Percentiles rank a stretch among this genome's conserved stretches.
phyloP scores from a whole-genome alignment of 495 filamentous ascomycete genomes.

The Xylaria flabelliformis region DNA sequence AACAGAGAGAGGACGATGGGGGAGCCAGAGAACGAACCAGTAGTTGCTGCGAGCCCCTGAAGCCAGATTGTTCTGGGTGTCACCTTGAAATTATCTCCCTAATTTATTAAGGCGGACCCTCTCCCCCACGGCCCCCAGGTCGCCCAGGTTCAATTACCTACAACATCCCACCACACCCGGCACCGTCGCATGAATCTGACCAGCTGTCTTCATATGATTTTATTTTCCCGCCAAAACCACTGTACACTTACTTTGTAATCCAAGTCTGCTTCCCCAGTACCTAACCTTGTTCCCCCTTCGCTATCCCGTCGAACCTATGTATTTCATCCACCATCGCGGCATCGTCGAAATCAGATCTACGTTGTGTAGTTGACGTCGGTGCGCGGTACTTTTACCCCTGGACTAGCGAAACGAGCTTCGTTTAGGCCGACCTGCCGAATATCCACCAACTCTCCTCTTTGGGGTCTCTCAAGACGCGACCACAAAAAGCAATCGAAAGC shows the following conservation, averaged over 20 bases:
- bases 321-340: conserved; percentile 19
- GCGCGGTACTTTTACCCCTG: conserved; percentile 23
- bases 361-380: conserved; percentile 3
- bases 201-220: conserved; percentile 27
- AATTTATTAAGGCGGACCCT: conserved; percentile 24
- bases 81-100: not conserved
- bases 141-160: not conserved
- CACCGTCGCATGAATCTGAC: conserved; percentile 28
- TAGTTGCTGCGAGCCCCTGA: conserved; percentile 20
- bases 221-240: conserved; percentile 4
- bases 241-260: conserved; percentile 20
- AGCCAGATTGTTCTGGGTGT: not conserved
- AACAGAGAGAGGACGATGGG: not conserved
- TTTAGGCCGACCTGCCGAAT: conserved; percentile 2
- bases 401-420: conserved; percentile 25
- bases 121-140: conserved; percentile 10
- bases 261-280: not conserved
- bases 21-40: conserved; percentile 8
- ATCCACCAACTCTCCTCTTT: not conserved
- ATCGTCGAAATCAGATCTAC: conserved; percentile 1
- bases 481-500: not conserved
- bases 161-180: conserved; percentile 27
- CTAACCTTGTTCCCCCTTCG: not conserved
- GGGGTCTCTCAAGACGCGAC: not conserved
- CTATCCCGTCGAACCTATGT: conserved; percentile 8